These are phyloP conservation scores for Lecanicillium sp. DNA, from an alignment of 2,329 filamentous ascomycete species.

Conservation along the genomic window DNA sequence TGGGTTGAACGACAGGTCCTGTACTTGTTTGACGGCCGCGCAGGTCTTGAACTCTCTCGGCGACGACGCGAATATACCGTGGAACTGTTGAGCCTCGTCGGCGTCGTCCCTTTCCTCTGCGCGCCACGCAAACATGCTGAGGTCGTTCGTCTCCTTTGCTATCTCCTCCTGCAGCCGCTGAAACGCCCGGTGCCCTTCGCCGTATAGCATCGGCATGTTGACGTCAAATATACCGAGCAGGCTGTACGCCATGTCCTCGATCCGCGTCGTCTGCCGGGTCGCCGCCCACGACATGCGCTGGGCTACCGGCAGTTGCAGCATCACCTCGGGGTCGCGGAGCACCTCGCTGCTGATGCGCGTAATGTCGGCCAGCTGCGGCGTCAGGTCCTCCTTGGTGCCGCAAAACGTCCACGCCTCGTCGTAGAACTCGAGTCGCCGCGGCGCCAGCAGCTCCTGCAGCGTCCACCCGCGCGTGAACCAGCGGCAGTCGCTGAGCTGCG, in stretches of 20 bases:
- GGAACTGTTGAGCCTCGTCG: background rate
- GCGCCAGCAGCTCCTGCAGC: slow-evolving; percentile 19
- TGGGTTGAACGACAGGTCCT: slow-evolving; percentile 6
- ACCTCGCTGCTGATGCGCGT: slow-evolving; percentile 13
- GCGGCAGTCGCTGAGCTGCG: slow-evolving; percentile 10
- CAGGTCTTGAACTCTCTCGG: slow-evolving; percentile 6
- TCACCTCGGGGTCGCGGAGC: background rate
- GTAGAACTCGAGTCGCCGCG: slow-evolving; percentile 16
- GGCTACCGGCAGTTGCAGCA: background rate
- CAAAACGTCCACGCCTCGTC: slow-evolving; percentile 13
- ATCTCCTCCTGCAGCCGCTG: slow-evolving; percentile 13
- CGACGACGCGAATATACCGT: slow-evolving; percentile 3
- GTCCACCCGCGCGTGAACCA: slow-evolving; percentile 20
- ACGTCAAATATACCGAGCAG: slow-evolving; percentile 19
- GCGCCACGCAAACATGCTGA: slow-evolving; percentile 10
- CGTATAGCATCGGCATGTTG: slow-evolving; percentile 20
- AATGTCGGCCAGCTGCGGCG: slow-evolving; percentile 7
- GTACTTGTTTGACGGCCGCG: background rate
- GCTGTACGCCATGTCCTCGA: slow-evolving; percentile 18
- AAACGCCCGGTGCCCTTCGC: slow-evolving; percentile 14
- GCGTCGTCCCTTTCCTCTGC: no score
- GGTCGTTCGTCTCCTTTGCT: slow-evolving; percentile 5
- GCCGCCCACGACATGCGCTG: slow-evolving; percentile 12
- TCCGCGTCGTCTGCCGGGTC: slow-evolving; percentile 12
- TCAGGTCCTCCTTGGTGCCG: slow-evolving; percentile 13